These are phyloP conservation scores for Gynostemma pentaphyllum DNA, from an alignment of 306 rosid genomes.

Conservation along the genomic window DNA sequence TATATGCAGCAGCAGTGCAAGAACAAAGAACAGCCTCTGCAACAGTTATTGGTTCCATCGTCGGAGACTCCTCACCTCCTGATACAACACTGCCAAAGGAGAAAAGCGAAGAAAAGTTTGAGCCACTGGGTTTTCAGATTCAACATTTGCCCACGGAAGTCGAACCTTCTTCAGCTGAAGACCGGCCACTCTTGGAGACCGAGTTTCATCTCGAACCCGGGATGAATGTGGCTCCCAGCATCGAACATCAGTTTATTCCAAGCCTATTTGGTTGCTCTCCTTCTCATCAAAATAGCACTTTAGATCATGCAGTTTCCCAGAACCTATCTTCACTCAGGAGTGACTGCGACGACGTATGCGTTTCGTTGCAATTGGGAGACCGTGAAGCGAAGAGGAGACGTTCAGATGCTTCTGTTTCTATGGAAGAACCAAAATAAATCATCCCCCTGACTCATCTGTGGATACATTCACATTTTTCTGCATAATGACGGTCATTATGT, in stretches of 20 bases:
- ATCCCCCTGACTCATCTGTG: background rate
- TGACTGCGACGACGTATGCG: slow-evolving; percentile 52
- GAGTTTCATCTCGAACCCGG: slow-evolving; percentile 74
- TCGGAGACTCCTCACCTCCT: slow-evolving; percentile 80
- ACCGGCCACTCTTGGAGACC: slow-evolving; percentile 40
- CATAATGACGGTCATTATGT: background rate
- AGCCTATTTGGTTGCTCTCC: slow-evolving; percentile 66
- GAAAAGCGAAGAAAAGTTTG: slow-evolving; percentile 63
- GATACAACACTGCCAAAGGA: slow-evolving; percentile 52
- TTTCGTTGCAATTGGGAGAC: slow-evolving; percentile 88
- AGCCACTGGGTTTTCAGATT: slow-evolving; percentile 81
- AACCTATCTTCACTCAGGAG: slow-evolving; percentile 64
- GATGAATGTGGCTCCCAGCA: slow-evolving; percentile 46
- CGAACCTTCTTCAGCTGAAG: slow-evolving; percentile 40
- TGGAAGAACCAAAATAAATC: slow-evolving; percentile 52
- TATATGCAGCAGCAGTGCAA: slow-evolving; percentile 72
- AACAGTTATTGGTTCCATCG: slow-evolving; percentile 73
- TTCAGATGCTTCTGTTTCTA: slow-evolving; percentile 55
- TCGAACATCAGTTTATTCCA: slow-evolving; percentile 91
- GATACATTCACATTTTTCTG: background rate
- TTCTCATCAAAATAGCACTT: slow-evolving; percentile 33
- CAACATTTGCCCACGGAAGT: slow-evolving; percentile 65
- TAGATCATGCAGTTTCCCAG: slow-evolving; percentile 38
- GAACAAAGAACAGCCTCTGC: slow-evolving; percentile 80
- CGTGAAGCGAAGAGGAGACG: slow-evolving; percentile 90